phyloP scores from a whole-genome alignment of 305 asterid species.

The Salvia sclarea region DNA sequence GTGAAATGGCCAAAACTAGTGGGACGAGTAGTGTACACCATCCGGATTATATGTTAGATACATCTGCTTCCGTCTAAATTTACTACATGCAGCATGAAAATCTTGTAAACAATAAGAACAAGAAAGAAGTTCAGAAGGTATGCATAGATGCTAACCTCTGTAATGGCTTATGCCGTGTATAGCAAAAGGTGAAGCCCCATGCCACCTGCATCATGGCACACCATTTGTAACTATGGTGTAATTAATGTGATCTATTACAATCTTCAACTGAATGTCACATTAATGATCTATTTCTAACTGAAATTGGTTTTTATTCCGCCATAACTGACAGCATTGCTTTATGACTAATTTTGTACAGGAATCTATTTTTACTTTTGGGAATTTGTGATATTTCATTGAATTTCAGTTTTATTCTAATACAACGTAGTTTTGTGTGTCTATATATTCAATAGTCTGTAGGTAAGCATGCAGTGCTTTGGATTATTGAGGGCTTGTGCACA shows the following conservation, averaged over 20 bases:
- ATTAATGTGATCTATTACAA: neutral
- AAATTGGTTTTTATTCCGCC: neutral
- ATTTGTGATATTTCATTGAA: neutral
- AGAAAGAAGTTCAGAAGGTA: neutral
- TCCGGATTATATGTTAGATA: neutral
- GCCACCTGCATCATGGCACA: neutral
- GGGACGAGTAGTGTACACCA: neutral
- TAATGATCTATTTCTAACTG: neutral
- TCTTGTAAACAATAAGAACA: neutral
- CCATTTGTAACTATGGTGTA: neutral
- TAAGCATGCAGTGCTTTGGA: neutral
- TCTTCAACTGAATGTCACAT: constrained; percentile 1
- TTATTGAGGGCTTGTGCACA: constrained; percentile 6
- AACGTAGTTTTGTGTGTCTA: neutral
- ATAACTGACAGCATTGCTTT: neutral
- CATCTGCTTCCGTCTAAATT: neutral
- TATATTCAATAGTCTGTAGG: neutral
- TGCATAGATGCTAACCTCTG: neutral
- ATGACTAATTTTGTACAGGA: neutral
- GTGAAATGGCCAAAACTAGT: neutral
- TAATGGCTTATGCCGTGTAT: neutral
- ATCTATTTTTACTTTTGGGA: neutral
- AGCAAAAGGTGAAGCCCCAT: neutral
- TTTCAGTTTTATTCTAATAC: neutral
- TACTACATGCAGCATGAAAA: neutral